Conservation (phyloP, 2,329 filamentous ascomycete species). For the Ilyonectria destructans region DNA sequence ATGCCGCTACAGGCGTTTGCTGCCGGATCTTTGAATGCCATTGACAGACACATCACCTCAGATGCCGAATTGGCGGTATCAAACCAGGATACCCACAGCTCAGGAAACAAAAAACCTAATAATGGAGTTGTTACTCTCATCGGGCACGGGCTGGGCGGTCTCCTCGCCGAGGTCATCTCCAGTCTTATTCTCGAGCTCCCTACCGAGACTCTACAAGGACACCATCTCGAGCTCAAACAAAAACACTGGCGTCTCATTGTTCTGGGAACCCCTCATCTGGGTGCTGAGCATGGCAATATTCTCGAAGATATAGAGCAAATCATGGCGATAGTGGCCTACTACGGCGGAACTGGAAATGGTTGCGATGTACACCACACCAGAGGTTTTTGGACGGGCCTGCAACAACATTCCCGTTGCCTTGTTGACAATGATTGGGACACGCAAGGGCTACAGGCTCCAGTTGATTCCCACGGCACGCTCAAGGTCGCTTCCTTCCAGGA, state of each 20-base stretch:
- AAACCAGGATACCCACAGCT: not conserved
- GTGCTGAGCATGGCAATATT: not conserved
- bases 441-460: not conserved
- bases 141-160: conserved; percentile 7
- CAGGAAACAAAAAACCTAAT: not conserved
- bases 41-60: conserved; percentile 10
- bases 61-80: not conserved
- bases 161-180: conserved; percentile 2
- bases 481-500: not conserved
- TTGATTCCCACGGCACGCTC: not conserved
- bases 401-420: conserved; percentile 2
- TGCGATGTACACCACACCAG: conserved; percentile 1
- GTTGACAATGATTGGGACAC: not conserved
- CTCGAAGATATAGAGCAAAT: conserved; percentile 1
- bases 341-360: not conserved
- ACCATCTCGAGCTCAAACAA: not conserved
- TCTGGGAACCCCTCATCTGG: conserved; percentile 3
- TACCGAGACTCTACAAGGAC: not conserved
- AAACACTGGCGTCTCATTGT: conserved; percentile 16
- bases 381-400: not conserved
- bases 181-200: conserved; percentile 4
- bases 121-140: conserved; percentile 6
- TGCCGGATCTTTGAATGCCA: conserved; percentile 1
- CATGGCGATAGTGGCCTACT: not conserved
- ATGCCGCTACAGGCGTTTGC: conserved; percentile 2